phyloP scores from a whole-genome alignment of 768 basidiomycete species.

The Erythrobasidium yunnanense region DNA sequence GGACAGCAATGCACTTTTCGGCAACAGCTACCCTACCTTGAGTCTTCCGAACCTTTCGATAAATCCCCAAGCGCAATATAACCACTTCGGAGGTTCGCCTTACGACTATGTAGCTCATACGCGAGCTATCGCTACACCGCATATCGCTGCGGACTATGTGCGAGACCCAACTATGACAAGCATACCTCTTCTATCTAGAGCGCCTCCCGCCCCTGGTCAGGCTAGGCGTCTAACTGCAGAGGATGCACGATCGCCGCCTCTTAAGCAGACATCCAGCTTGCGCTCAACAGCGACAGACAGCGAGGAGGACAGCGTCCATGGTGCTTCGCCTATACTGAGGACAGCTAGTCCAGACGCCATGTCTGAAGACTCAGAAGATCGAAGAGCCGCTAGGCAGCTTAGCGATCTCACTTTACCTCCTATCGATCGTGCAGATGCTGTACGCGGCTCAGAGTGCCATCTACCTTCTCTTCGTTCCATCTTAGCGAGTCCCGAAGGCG shows the following conservation, averaged over 20 bases:
- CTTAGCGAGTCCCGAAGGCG: background rate
- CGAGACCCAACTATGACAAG: slow-evolving; percentile 6
- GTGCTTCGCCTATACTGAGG: background rate
- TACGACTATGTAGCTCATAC: slow-evolving; percentile 4
- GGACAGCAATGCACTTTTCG: too few relatives aligned
- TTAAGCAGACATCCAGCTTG: slow-evolving; percentile 18
- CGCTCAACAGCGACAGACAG: slow-evolving; percentile 22
- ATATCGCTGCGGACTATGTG: slow-evolving; percentile 6
- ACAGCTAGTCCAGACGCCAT: background rate
- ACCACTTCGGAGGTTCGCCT: background rate
- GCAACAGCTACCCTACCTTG: too few relatives aligned
- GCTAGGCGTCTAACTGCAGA: background rate
- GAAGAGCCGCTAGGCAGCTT: background rate
- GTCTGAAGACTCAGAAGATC: background rate
- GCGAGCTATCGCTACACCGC: slow-evolving; percentile 10
- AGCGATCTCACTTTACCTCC: background rate
- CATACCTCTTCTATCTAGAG: slow-evolving; percentile 14
- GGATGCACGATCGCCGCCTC: background rate
- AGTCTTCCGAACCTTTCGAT: too few relatives aligned
- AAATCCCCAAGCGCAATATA: background rate
- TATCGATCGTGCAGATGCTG: background rate
- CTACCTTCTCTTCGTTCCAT: slow-evolving; percentile 16
- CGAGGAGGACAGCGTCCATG: background rate
- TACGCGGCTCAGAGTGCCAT: too few relatives aligned
- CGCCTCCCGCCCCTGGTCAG: slow-evolving; percentile 5